Conservation (phyloP, 2,329 filamentous ascomycete genomes). For the Fusarium sterilihyphosum region DNA sequence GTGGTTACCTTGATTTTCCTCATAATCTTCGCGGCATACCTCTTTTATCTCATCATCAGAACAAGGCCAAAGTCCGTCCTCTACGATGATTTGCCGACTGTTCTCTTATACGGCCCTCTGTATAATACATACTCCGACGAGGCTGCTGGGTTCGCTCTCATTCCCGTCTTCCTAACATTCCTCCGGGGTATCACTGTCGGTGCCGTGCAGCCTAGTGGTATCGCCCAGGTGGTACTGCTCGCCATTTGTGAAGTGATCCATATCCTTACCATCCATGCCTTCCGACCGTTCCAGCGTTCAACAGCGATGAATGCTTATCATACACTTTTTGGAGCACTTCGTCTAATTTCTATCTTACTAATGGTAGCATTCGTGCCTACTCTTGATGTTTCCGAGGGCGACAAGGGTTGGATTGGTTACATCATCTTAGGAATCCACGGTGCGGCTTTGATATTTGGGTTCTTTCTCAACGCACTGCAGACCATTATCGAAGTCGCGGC, state of each 20-base stretch:
- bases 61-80: slow-evolving; percentile 86
- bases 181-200: slow-evolving; percentile 90
- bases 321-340: slow-evolving; percentile 80
- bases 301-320: slow-evolving; percentile 99
- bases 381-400: slow-evolving; percentile 78
- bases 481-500: slow-evolving; percentile 90
- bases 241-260: slow-evolving; percentile 95
- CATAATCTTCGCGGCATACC: slow-evolving; percentile 78
- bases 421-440: slow-evolving; percentile 87
- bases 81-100: slow-evolving; percentile 91
- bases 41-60: slow-evolving; percentile 81
- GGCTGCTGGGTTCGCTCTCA: slow-evolving; percentile 87
- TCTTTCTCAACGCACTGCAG: slow-evolving; percentile 91
- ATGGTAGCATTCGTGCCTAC: slow-evolving; percentile 88
- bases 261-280: slow-evolving; percentile 86
- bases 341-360: slow-evolving; percentile 79
- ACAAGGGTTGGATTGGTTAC: slow-evolving; percentile 96
- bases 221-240: slow-evolving; percentile 90
- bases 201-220: slow-evolving; percentile 90
- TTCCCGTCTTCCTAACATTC: slow-evolving; percentile 86
- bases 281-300: slow-evolving; percentile 87
- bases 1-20: slow-evolving; percentile 78
- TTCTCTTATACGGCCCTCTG: slow-evolving; percentile 88
- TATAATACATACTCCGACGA: slow-evolving; percentile 99
- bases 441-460: slow-evolving; percentile 86